phyloP scores from a whole-genome alignment of 495 filamentous ascomycete species.

The Neurospora intermedia region DNA sequence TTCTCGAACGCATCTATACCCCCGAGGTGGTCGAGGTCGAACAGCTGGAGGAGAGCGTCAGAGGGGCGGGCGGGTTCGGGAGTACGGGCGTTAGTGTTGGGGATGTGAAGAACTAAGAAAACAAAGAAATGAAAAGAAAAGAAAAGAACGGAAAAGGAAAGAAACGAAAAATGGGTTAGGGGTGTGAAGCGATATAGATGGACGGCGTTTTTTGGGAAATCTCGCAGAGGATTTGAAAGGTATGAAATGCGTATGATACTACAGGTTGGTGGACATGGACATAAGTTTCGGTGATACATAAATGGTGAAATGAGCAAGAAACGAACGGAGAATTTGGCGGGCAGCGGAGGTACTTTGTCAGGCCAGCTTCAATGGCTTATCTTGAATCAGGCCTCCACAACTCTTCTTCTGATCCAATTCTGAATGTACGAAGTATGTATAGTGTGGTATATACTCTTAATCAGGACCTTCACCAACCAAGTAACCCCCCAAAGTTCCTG shows the following conservation, averaged over 20 bases:
- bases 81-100: slow-evolving; percentile 64
- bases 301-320: no score
- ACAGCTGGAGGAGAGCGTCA: slow-evolving; percentile 79
- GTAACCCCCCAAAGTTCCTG: not conserved
- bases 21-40: slow-evolving; percentile 81
- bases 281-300: no score
- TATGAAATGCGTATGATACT: no score
- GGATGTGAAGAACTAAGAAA: slow-evolving; percentile 18
- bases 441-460: not conserved
- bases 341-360: not conserved
- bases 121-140: no score
- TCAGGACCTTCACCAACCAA: not conserved
- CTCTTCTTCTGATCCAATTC: not conserved
- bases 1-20: slow-evolving; percentile 87
- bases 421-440: not conserved
- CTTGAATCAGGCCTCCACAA: no score
- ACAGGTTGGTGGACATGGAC: no score
- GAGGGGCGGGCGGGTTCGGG: slow-evolving; percentile 87
- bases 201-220: not conserved
- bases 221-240: not conserved
- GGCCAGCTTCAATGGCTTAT: no score
- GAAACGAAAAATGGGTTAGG: not conserved
- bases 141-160: no score
- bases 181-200: not conserved
- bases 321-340: no score